These are phyloP conservation scores for Erodium chrysanthum DNA, from an alignment of 441 rosid species.

Conservation along the genomic window DNA sequence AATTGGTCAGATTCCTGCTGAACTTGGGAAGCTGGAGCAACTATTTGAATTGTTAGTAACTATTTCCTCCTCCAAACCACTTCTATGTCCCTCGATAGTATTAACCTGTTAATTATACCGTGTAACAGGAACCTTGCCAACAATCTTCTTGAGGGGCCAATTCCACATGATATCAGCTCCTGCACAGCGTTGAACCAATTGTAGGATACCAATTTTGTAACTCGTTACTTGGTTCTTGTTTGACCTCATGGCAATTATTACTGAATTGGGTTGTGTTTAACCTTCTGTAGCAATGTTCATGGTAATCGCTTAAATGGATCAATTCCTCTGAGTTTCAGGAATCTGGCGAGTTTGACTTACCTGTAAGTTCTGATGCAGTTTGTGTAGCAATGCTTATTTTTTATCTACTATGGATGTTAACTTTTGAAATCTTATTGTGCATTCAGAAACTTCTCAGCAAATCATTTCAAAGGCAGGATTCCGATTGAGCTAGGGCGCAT, in stretches of 20 bases:
- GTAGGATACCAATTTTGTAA: constrained; percentile 28
- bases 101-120: neutral
- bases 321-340: constrained; percentile 52
- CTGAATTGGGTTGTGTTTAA: neutral
- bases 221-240: neutral
- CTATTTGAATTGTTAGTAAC: constrained; percentile 74
- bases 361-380: constrained; percentile 39
- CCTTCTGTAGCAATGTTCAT: constrained; percentile 52
- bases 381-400: neutral
- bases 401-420: neutral
- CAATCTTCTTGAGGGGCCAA: constrained; percentile 67
- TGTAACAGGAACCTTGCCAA: constrained; percentile 70
- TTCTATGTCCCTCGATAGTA: neutral
- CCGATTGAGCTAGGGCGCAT: constrained; percentile 71
- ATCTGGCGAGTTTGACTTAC: constrained; percentile 73
- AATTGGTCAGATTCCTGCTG: constrained; percentile 67
- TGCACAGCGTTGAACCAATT: constrained; percentile 79
- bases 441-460: constrained; percentile 65
- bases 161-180: constrained; percentile 61
- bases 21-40: constrained; percentile 82
- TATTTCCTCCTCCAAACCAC: neutral
- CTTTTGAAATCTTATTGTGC: neutral
- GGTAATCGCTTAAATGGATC: constrained; percentile 66
- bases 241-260: neutral
- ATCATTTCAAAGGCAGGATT: constrained; percentile 60